A percentile compares a stretch with the other conserved stretches of the same genome.
Conservation (phyloP, 1,284 basidiomycete species). For the Ganoderma sp. region DNA sequence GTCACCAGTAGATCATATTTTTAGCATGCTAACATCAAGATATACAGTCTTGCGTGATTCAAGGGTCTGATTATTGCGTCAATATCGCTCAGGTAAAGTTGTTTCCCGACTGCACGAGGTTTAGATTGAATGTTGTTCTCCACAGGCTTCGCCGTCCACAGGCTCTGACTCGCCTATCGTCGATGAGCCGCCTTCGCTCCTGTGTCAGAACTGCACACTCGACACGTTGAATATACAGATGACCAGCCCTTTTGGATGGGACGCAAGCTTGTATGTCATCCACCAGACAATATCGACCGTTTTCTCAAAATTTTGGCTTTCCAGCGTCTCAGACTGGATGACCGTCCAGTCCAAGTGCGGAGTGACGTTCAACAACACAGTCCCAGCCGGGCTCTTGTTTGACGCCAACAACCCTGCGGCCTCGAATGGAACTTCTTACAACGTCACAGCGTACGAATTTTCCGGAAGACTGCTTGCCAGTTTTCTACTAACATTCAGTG, state of each 20-base stretch:
- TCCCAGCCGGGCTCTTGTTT: slow-evolving; percentile 9
- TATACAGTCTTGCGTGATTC: not conserved
- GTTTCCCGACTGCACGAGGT: not conserved
- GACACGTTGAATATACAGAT: slow-evolving; percentile 17
- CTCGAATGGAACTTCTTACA: not conserved
- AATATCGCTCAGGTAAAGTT: not conserved
- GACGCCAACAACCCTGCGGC: not conserved
- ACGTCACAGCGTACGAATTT: not conserved
- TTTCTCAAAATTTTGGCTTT: not conserved
- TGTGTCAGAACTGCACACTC: slow-evolving; percentile 17
- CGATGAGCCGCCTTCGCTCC: slow-evolving; percentile 6
- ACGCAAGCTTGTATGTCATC: slow-evolving; percentile 12
- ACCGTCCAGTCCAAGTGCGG: slow-evolving; percentile 15
- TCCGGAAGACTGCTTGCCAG: not conserved
- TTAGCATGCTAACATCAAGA: not conserved
- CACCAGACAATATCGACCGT: not conserved
- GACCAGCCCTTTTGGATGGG: slow-evolving; percentile 21
- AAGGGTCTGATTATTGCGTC: not conserved
- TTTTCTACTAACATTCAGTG: not conserved
- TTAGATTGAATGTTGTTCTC: not conserved
- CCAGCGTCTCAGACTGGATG: slow-evolving; percentile 18
- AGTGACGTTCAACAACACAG: slow-evolving; percentile 10
- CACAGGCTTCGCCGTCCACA: not conserved
- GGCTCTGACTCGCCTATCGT: not conserved
- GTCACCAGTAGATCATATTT: not conserved